Percentiles rank a stretch among this genome's conserved stretches.
Evolutionary conservation across 768 basidiomycete genomes (phyloP).

Genomic region (Rhizopogon salebrosus): DNA sequence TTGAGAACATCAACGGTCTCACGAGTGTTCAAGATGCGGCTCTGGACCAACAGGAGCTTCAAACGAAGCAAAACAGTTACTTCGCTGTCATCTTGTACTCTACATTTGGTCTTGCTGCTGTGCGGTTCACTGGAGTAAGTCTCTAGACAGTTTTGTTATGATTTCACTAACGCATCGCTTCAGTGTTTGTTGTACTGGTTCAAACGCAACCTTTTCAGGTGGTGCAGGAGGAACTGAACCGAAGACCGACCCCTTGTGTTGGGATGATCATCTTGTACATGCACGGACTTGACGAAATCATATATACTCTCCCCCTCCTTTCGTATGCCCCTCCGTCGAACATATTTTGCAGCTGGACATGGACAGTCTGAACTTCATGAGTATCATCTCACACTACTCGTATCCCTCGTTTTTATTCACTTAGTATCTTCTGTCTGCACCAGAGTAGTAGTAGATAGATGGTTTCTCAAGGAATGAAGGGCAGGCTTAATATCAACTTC

Average conservation of each 20-base stretch:
- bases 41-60: conserved; percentile 37
- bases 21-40: conserved; percentile 30
- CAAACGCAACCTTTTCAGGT: conserved; percentile 78
- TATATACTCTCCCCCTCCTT: conserved; percentile 32
- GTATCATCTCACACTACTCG: conserved; percentile 16
- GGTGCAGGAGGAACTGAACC: conserved; percentile 66
- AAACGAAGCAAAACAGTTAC: conserved; percentile 53
- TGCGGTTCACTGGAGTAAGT: conserved; percentile 76
- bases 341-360: conserved; percentile 9
- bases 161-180: conserved; percentile 1
- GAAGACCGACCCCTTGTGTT: conserved; percentile 8
- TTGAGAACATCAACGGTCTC: conserved; percentile 73
- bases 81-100: conserved; percentile 78
- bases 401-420: conserved; percentile 9
- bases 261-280: conserved; percentile 6
- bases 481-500: conserved; percentile 9
- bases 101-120: conserved; percentile 65
- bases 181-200: conserved; percentile 83
- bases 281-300: conserved; percentile 21
- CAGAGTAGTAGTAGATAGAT: conserved; percentile 19
- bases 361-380: conserved; percentile 18
- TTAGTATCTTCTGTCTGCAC: conserved; percentile 18
- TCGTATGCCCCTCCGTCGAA: conserved; percentile 12
- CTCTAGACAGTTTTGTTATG: not conserved
- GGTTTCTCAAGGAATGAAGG: conserved; percentile 14